Base-by-base conservation (phyloP, 768 basidiomycete genomes). In the Lactarius trivialis region DNA sequence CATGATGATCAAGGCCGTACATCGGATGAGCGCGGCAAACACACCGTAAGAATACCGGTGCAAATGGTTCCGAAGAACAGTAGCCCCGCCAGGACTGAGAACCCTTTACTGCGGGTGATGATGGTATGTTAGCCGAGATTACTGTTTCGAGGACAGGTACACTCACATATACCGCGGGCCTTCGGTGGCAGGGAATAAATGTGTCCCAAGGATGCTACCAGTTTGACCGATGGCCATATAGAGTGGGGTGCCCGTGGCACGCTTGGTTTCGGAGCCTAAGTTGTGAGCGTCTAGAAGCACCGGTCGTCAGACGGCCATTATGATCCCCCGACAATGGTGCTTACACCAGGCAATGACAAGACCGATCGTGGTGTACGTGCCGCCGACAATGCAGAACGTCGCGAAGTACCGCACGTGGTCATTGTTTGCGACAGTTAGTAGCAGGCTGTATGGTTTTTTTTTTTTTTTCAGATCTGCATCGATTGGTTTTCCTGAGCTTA, bases 221-320 rank as follows among this genome's bases (percentile, higher is more conserved):
- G 86, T 83, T 69, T 91, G 89, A 0, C 89, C 89, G 39, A 91
- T 88, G 12, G 86, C 81, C 84, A 89, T 89, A 70, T 89, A 89
- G 73, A 88, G 79, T 9, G 87, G 86, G 34, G 89, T 85, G 0
- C 88, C 88, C 0, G 87, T 82, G 0, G 89, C 88, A 59, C 82
- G 83, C 72, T 91, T 89, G 0, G 85, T 84, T 68, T 91, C 89
- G 0, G 88, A 89, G 3, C 87, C 88, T 7, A 89, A 78, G 67
- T 89, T 91, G 68, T 89, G 87, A 4, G 85, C 82, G 66, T 80
- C 85, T 89, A 60, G n/a, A 45, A 56, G 28, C 19, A 53, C 54
- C 6, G 2, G 30, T 37, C 17, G 37, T 68, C 28, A 64, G 51
- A 19, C 36, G 9, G 34, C 21, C 30, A 56, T 57, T 30, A 50